Evolutionary conservation across 371 early-diverging fungal species (phyloP), one percentile per base, ranked within the genome.

Genomic region (Dipsacomyces acuminosporus): DNA sequence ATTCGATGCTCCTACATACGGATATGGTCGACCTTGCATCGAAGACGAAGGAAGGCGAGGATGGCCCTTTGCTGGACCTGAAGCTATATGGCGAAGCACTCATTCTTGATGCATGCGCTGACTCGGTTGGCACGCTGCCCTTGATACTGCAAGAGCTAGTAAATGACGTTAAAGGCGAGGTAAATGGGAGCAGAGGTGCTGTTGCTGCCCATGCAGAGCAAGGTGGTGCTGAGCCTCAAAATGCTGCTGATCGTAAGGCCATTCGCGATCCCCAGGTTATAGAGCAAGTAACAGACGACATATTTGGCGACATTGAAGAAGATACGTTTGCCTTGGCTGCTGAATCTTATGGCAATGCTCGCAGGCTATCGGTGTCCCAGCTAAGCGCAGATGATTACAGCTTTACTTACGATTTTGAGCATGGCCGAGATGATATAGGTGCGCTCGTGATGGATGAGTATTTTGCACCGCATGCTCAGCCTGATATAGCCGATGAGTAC

Each of bases 81-180:
- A 69, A 72, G 45, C 64, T 90, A 15, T 80, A 81, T 4, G 83
- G 86, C 51, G 81, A 82, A 42, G 75, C 79, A 4, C 56, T 88
- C 17, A 76, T 74, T 11, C 56, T 89, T 4, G 85, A 89, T 52
- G 82, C 82, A 0, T 89, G 88, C 46, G 81, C 88, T 0, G 92
- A 92, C 59, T 81, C 90, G 0, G 79, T 86, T 51, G 80, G 84
- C 56, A 81, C 86, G 0, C 52, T 90, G 23, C 54, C 82, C 19
- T 72, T 72, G 25, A 60, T 91, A 8, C 46, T 79, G 1, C 77
- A 76, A 7, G 73, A 75, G 41, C 46, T 78, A 20, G 20, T 53
- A 20, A 14, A 25, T 2, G 71, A 65, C 17, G 33, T 71, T 18
- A 35, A 30, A 25, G 48, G 47, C 17, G 35, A 43, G 9, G 23